phyloP scores from a whole-genome alignment of 139 green algal genomes.

The Coelastrella sp. region DNA sequence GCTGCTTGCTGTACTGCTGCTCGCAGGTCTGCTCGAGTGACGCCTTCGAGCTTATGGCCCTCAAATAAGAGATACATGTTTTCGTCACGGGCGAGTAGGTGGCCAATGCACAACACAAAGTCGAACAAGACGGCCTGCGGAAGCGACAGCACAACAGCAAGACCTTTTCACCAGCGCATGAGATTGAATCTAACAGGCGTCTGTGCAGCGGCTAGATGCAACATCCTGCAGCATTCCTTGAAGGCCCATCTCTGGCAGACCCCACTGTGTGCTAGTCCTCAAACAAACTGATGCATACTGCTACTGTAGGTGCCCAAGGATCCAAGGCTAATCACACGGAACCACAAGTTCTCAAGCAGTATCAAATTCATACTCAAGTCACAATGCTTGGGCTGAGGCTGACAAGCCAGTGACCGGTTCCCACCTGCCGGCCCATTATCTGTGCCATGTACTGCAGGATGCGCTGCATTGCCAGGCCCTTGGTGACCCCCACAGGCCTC shows the following conservation, averaged over 20 bases:
- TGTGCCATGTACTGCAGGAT: conserved; percentile 70
- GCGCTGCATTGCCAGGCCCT: conserved; percentile 93
- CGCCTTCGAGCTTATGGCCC: conserved; percentile 64
- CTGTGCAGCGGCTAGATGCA: too few species aligned
- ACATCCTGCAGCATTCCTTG: too few species aligned
- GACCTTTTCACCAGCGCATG: too few species aligned
- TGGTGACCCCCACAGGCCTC: conserved; percentile 95
- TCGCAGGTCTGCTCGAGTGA: conserved; percentile 32
- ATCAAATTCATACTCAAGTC: too few species aligned
- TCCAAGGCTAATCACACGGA: too few species aligned
- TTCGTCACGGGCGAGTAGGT: conserved; percentile 96
- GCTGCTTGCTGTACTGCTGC: conserved; percentile 22
- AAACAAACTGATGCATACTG: too few species aligned
- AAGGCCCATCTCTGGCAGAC: too few species aligned
- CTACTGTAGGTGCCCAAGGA: too few species aligned
- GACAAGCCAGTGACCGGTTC: neutral
- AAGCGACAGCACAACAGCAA: neutral
- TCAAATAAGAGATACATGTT: conserved; percentile 97
- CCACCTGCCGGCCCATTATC: conserved; percentile 37
- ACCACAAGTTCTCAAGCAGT: too few species aligned
- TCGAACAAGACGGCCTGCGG: conserved; percentile 66
- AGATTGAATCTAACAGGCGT: too few species aligned
- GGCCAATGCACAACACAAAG: conserved; percentile 89
- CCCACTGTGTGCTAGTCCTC: too few species aligned
- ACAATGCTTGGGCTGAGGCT: too few species aligned